These are phyloP conservation scores for Aethionema arabicum DNA, from an alignment of 345 rosid species.

Conservation along the genomic window DNA sequence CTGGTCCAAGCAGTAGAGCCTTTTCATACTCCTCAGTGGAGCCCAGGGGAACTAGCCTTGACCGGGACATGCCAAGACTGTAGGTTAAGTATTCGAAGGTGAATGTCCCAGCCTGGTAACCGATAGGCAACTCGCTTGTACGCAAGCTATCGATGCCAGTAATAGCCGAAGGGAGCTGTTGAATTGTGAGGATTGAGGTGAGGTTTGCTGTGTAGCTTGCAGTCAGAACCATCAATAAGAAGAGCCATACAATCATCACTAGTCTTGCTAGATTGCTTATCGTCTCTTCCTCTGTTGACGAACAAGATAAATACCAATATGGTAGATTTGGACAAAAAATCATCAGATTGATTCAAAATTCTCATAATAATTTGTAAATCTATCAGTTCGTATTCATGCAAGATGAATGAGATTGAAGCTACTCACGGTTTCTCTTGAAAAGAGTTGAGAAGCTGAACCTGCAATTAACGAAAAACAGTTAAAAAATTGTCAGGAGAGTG, in stretches of 20 bases:
- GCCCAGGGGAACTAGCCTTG: constrained; percentile 58
- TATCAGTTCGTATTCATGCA: neutral
- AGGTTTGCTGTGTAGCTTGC: constrained; percentile 94
- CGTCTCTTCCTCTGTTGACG: constrained; percentile 64
- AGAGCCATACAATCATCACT: constrained; percentile 92
- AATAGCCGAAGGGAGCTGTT: constrained; percentile 74
- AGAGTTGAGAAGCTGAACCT: constrained; percentile 97
- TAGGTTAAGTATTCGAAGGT: constrained; percentile 56
- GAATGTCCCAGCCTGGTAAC: constrained; percentile 83
- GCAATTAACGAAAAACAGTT: constrained; percentile 25
- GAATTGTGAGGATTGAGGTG: constrained; percentile 86
- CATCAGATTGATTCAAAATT: neutral
- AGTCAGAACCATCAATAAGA: constrained; percentile 73
- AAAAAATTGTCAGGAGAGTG: neutral
- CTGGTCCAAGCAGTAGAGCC: constrained; percentile 69
- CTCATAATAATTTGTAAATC: constrained; percentile 9
- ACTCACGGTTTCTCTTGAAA: constrained; percentile 81
- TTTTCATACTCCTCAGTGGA: constrained; percentile 67
- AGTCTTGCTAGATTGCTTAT: constrained; percentile 62
- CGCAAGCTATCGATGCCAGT: constrained; percentile 81
- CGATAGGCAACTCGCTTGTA: constrained; percentile 59
- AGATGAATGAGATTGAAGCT: constrained; percentile 15
- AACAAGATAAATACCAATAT: constrained; percentile 4
- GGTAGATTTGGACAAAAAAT: constrained; percentile 8
- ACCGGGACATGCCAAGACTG: constrained; percentile 52